Conservation (phyloP, 2,329 filamentous ascomycete species). For the Trichoderma sp. region DNA sequence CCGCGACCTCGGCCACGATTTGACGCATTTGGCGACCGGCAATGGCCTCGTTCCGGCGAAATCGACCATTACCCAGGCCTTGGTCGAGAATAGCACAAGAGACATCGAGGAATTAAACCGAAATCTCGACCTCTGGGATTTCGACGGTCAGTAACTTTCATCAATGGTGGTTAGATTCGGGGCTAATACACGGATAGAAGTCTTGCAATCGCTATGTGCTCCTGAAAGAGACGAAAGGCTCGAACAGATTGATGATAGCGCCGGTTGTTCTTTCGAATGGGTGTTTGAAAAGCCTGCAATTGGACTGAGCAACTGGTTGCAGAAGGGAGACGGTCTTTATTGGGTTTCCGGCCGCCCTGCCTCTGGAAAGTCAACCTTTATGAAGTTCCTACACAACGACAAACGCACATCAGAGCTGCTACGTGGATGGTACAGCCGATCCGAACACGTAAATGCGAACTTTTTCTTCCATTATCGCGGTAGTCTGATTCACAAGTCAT, state of each 20-base stretch:
- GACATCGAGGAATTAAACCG: not conserved
- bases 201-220: not conserved
- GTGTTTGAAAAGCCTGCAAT: conserved; percentile 1
- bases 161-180: not conserved
- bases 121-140: conserved; percentile 4
- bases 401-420: not conserved
- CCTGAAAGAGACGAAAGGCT: not conserved
- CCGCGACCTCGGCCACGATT: too few species aligned
- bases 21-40: not conserved
- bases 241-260: not conserved
- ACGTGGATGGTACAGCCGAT: not conserved
- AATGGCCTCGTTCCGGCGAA: not conserved
- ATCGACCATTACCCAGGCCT: too few species aligned
- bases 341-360: conserved; percentile 19
- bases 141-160: not conserved
- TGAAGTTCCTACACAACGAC: conserved; percentile 16
- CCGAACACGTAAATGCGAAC: not conserved
- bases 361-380: conserved; percentile 23
- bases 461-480: conserved; percentile 25
- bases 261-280: conserved; percentile 15
- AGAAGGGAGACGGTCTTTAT: not conserved
- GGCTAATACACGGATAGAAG: not conserved
- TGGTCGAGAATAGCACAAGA: too few species aligned
- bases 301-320: not conserved
- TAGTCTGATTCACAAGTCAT: conserved; percentile 3